Evolutionary conservation across 2,329 filamentous ascomycete species (phyloP), one percentile per base, ranked within the genome.

Genomic region (Diplodia sapinea): DNA sequence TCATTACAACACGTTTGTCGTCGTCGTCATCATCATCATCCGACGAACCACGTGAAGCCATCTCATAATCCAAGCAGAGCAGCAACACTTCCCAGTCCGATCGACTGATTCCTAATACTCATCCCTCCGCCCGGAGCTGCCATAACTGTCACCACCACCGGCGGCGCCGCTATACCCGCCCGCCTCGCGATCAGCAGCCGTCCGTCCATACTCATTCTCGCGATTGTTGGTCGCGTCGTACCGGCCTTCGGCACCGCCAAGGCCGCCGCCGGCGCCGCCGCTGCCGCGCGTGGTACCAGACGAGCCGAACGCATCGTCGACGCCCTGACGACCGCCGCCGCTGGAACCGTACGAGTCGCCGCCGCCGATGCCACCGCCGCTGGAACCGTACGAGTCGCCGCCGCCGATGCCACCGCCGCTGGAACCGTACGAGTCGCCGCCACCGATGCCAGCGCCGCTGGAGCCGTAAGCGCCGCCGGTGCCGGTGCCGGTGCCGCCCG

Each of bases 251-350:
- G 15, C 56, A 15, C 20, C 56, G 20, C 36, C 38, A 13, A 31
- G 49, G 5, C 57, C 40, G n/a, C 36, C 36, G 26, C 26, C 40
- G n/a, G 4, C 23, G n/a, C 13, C 40, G n/a, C 23, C 2, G 23
- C 23, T 23, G 23, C 23, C 23, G 23, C 23, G 23, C 23, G 23
- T 8, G 23, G 38, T 4, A n/a, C 11, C 20, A 9, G 57, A 47
- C 20, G 47, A 29, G 43, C 66, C 67, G 40, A n/a, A 62, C 59
- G 56, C 56, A 40, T 40, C 65, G 26, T 65, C 54, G n/a, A 23
- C 26, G 29, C 38, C 33, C 17, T 31, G 54, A 15, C 54, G 17
- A 33, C 47, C 43, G 9, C 51, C 61, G 9, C 38, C n/a, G 17
- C 17, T 9, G 5, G 59, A 59, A 7, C 63, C 36, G 33, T 57